Conservation (phyloP, 805 yeast genomes). For the Monosporozyma siamensis region DNA sequence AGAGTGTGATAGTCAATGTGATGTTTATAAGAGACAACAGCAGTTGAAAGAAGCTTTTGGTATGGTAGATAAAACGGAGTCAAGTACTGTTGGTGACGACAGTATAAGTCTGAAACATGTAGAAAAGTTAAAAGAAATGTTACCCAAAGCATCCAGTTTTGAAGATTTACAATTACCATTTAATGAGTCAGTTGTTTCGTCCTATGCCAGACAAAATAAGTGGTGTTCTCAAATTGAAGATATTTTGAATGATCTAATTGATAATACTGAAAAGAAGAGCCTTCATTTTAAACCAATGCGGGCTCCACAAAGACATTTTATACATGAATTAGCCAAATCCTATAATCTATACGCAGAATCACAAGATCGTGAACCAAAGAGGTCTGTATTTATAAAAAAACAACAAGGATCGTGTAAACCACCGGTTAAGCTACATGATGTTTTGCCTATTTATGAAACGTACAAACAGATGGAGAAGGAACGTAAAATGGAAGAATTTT, state of each 20-base stretch:
- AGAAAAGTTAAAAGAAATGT: conserved; percentile 13
- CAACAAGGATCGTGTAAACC: conserved; percentile 25
- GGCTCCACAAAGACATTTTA: conserved; percentile 55
- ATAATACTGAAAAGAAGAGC: conserved; percentile 31
- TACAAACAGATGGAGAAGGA: conserved; percentile 30
- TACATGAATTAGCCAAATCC: conserved; percentile 56
- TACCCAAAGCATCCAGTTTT: conserved; percentile 19
- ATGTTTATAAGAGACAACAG: conserved; percentile 46
- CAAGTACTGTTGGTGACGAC: background rate
- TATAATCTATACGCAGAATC: conserved; percentile 57
- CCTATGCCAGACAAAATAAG: conserved; percentile 44
- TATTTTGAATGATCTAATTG: conserved; percentile 41
- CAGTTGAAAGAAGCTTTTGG: conserved; percentile 58
- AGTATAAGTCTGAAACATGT: conserved; percentile 5
- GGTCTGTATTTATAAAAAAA: conserved; percentile 57
- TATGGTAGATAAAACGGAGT: conserved; percentile 7
- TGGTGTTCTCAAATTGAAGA: conserved; percentile 66
- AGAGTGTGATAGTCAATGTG: conserved; percentile 68
- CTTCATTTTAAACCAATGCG: conserved; percentile 70
- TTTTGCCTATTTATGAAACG: conserved; percentile 38
- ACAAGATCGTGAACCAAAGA: conserved; percentile 72
- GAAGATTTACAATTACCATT: conserved; percentile 32
- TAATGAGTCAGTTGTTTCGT: conserved; percentile 37
- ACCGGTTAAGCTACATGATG: conserved; percentile 17
- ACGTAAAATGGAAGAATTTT: conserved; percentile 23